Evolutionary conservation across 1,139 yeast genomes (phyloP), one percentile per base, ranked within the genome.

Genomic region (Protomyces pachydermus): DNA sequence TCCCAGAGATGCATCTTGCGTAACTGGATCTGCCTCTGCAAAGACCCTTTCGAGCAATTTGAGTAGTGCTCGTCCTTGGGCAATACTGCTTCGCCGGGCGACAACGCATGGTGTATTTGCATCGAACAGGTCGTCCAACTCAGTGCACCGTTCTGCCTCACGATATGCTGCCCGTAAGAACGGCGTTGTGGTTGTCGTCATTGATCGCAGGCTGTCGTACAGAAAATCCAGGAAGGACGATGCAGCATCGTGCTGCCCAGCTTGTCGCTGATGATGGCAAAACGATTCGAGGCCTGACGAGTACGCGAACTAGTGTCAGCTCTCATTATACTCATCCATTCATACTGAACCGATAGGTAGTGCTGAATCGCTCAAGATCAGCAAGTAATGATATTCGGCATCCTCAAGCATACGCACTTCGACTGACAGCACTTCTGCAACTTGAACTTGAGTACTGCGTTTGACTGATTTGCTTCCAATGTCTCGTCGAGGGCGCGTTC

Each of bases 251-350:
- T 58, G 46, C 5, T 54, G 50, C 10, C 39, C 54, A 23, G n/a
- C 39, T 10, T n/a, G 23, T 18, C 23, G 16, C 10, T 50, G 48
- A 46, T 65, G 66, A 2, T 54, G 50, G 20, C 57, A 34, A 35
- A 51, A 54, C 10, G 66, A 65, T 48, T 65, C 66, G 9, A 65
- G 56, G 14, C 66, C 66, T 25, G 60, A 65, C 32, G 66, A 65
- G 54, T 53, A 65, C 12, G 66, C 64, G 56, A 65, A 65, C 53
- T 60, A 50, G 10, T 39, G 45, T 28, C 45, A 42, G 48, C 42
- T 42, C 23, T 18, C 1, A 1, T 42, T 12, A 5, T 2, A 16
- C 5, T 6, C 25, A 25, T 2, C 25, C 23, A 35, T 34, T 16
- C 56, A 38, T 16, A 58, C 62, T 23, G 64, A 60, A 9, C 64